A percentile compares a stretch with the other conserved stretches of the same genome.
phyloP scores from a whole-genome alignment of 306 rosid genomes.

The Alnus glutinosa region DNA sequence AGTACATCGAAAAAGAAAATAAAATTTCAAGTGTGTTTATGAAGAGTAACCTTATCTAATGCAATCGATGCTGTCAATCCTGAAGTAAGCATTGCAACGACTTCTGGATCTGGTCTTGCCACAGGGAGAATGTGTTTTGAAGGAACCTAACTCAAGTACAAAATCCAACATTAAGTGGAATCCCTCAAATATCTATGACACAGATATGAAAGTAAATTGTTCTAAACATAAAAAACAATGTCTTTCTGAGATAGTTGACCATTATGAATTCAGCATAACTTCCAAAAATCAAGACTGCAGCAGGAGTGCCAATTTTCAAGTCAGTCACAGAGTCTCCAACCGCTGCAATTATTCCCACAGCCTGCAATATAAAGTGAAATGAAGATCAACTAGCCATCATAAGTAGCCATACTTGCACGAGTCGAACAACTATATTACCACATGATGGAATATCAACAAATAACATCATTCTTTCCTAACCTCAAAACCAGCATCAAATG shows the following conservation, averaged over 20 bases:
- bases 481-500: slow-evolving; percentile 99
- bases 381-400: slow-evolving; percentile 14
- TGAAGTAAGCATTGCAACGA: slow-evolving; percentile 96
- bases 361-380: slow-evolving; percentile 49
- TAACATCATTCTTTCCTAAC: slow-evolving; percentile 35
- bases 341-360: slow-evolving; percentile 89
- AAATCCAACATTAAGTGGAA: slow-evolving; percentile 21
- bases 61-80: slow-evolving; percentile 96
- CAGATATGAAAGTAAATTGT: slow-evolving; percentile 19
- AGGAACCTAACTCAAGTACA: slow-evolving; percentile 54
- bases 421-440: slow-evolving; percentile 12
- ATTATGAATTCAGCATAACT: slow-evolving; percentile 78
- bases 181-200: neutral
- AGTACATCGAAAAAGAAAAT: neutral
- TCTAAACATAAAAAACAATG: slow-evolving; percentile 15
- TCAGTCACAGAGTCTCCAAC: slow-evolving; percentile 73
- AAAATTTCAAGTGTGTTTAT: slow-evolving; percentile 15
- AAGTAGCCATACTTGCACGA: slow-evolving; percentile 12
- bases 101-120: slow-evolving; percentile 97
- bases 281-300: slow-evolving; percentile 90
- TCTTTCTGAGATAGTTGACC: slow-evolving; percentile 34
- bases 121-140: slow-evolving; percentile 86
- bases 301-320: slow-evolving; percentile 82
- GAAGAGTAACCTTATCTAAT: slow-evolving; percentile 67
- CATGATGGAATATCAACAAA: slow-evolving; percentile 1